Percentiles rank a stretch among this genome's conserved stretches.
Conservation (phyloP, 1,139 yeast genomes). For the Spencermartinsiella ligniputridi region DNA sequence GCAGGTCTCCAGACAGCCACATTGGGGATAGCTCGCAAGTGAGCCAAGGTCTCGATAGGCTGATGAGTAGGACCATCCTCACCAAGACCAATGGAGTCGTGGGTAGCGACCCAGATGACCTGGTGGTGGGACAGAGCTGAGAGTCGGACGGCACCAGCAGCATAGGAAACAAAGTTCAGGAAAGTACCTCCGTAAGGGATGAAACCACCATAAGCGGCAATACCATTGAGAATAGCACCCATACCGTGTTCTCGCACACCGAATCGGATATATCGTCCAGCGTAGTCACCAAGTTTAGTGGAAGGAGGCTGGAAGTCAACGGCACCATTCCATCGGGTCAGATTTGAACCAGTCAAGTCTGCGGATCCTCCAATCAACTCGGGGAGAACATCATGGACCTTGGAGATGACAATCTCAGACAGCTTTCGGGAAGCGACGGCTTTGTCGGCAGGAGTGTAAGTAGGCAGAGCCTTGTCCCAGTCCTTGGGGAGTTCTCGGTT, state of each 20-base stretch:
- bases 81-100: conserved; percentile 98
- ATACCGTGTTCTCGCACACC: conserved; percentile 99
- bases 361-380: conserved; percentile 98
- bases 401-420: conserved; percentile 74
- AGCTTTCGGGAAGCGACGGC: conserved; percentile 94
- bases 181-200: conserved; percentile 97
- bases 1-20: conserved; percentile 98
- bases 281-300: conserved; percentile 76
- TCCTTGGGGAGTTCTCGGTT: conserved; percentile 74
- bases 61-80: conserved; percentile 99
- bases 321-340: conserved; percentile 83
- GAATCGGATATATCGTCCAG: conserved; percentile 94
- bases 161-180: conserved; percentile 96
- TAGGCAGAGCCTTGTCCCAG: conserved; percentile 80
- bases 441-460: conserved; percentile 70
- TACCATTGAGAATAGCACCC: conserved; percentile 99
- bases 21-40: conserved; percentile 96
- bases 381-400: conserved; percentile 64
- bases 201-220: conserved; percentile 91
- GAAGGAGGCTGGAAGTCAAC: conserved; percentile 92
- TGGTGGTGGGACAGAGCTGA: conserved; percentile 93
- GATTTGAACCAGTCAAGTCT: conserved; percentile 95
- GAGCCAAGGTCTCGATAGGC: conserved; percentile 98
- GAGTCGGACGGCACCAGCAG: conserved; percentile 95
- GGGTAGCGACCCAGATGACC: conserved; percentile 96